Evolutionary conservation across 768 basidiomycete genomes (phyloP), one percentile per base, ranked within the genome.

Genomic region (Termitomyces sp.): DNA sequence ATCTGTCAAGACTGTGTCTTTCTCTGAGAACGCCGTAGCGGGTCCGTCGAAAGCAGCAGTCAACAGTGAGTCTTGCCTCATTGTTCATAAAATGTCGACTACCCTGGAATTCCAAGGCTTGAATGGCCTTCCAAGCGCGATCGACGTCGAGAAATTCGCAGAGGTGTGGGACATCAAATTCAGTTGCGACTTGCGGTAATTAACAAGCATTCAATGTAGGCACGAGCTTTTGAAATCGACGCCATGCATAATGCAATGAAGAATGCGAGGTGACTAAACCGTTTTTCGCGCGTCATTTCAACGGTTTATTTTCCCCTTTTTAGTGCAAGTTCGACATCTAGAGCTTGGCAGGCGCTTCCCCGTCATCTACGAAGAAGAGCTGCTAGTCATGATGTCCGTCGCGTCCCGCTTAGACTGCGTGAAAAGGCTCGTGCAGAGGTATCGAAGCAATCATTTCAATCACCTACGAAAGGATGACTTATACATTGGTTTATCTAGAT

Each of bases 321-420:
- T 63, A 95, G 92, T 58, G 79, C 80, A 8, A 83, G 81, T 65
- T 83, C 89, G 16, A 91, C 90, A 0, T 87, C 91, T 59, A 81
- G 95, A 61, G 91, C 87, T 5, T 99, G 96, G 87, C 96, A 99
- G 74, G 87, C 90, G 11, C 82, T 98, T 7, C 96, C 96, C 12
- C 85, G 96, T 18, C 92, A 95, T 74, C 81, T 99, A 24, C 85
- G 97, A 33, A 83, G 96, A 49, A 81, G 96, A 69, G 96, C 96
- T 12, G 96, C 97, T 2, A 95, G 93, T 68, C 96, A 98, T 73
- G 91, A 98, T 73, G 88, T 94, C 24, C 88, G 94, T 4, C 86
- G 96, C 12, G 92, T 99, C 35, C 96, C 96, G 1, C 71, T 84
- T n/a, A 82, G 91, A 18, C 78, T 98, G 35, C 83, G 96, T 57